These are phyloP conservation scores for Discostella pseudostelligera DNA, from an alignment of 108 stramenopile species.

Conservation along the genomic window DNA sequence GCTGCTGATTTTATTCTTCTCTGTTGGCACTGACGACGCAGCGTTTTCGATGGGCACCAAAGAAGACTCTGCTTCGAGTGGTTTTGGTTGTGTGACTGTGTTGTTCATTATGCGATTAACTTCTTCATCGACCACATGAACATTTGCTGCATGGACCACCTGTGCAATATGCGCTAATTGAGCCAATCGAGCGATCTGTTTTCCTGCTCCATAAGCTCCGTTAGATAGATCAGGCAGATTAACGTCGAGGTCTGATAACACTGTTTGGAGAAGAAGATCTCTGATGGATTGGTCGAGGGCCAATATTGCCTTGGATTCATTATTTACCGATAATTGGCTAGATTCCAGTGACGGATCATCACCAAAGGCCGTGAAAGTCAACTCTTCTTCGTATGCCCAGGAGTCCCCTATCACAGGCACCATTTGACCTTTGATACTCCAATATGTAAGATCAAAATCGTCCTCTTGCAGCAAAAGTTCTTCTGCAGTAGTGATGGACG, in stretches of 20 bases:
- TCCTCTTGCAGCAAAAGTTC: constrained; percentile 36
- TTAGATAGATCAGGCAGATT: constrained; percentile 56
- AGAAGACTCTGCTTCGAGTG: not conserved
- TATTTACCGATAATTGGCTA: constrained; percentile 12
- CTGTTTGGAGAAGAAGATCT: constrained; percentile 51
- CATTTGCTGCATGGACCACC: constrained; percentile 26
- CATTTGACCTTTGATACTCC: constrained; percentile 80
- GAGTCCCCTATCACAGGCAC: constrained; percentile 64
- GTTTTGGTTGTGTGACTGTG: not conserved
- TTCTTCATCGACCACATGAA: constrained; percentile 4
- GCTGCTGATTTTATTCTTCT: not conserved
- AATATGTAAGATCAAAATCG: constrained; percentile 67
- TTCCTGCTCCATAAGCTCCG: constrained; percentile 84
- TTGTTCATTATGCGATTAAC: constrained; percentile 4
- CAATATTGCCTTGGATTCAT: constrained; percentile 21
- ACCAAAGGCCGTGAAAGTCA: constrained; percentile 54
- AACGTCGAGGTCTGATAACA: constrained; percentile 57
- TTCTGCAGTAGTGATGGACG: constrained; percentile 49
- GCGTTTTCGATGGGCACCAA: not conserved
- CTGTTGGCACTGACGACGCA: not conserved
- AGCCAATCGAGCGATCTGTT: constrained; percentile 76
- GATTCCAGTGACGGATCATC: constrained; percentile 16
- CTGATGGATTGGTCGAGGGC: constrained; percentile 52
- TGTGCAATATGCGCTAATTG: constrained; percentile 75
- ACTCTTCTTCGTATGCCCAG: constrained; percentile 75